phyloP scores from a whole-genome alignment of 1,284 basidiomycete genomes.

The Erythrobasidium hasegawianum region DNA sequence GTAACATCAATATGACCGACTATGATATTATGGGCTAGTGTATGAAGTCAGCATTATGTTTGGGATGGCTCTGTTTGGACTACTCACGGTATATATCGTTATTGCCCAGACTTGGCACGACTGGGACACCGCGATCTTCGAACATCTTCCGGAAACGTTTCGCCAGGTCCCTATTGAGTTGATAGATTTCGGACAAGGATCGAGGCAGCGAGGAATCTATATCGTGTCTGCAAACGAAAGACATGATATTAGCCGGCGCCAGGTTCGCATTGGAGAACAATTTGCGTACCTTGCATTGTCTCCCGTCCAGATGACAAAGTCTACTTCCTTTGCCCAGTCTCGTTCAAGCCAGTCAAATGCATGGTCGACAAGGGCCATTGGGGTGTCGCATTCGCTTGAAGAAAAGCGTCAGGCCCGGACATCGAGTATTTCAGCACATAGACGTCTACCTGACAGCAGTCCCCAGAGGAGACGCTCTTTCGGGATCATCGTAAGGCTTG shows the following conservation, averaged over 20 bases:
- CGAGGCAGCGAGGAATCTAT: slow-evolving; percentile 76
- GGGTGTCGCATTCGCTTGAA: slow-evolving; percentile 79
- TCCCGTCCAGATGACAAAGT: slow-evolving; percentile 91
- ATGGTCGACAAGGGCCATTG: slow-evolving; percentile 68
- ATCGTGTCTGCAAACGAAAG: slow-evolving; percentile 63
- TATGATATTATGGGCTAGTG: slow-evolving; percentile 30
- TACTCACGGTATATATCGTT: slow-evolving; percentile 46
- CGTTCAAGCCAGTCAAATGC: slow-evolving; percentile 76
- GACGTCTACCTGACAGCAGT: slow-evolving; percentile 41
- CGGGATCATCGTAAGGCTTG: slow-evolving; percentile 42
- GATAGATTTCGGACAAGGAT: slow-evolving; percentile 74
- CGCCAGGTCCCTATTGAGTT: slow-evolving; percentile 66
- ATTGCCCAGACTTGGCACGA: slow-evolving; percentile 76
- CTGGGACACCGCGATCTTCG: slow-evolving; percentile 62
- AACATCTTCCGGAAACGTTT: slow-evolving; percentile 69
- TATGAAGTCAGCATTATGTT: not conserved
- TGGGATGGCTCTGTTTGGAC: not conserved
- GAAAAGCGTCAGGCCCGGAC: not conserved
- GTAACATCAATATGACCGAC: not conserved
- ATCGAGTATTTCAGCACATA: not conserved
- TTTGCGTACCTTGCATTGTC: slow-evolving; percentile 72
- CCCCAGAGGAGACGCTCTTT: slow-evolving; percentile 48
- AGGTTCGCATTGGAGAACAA: not conserved
- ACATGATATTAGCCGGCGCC: not conserved
- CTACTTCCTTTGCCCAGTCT: slow-evolving; percentile 76